Base-by-base conservation (phyloP, 192 early-diverging fungal species). In the Cladochytrium replicatum region DNA sequence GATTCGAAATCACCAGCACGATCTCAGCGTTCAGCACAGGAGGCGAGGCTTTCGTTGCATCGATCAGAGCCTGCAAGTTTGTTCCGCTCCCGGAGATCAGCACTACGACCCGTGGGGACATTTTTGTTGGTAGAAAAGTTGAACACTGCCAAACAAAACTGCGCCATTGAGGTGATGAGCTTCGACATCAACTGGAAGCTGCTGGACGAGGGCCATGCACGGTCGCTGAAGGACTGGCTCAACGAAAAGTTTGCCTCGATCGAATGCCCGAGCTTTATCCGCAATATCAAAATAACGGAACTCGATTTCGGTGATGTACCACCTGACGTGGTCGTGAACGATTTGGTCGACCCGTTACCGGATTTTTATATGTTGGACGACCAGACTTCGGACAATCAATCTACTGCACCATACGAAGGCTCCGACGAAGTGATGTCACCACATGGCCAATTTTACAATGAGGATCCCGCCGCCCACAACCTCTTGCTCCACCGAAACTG, bases 11-110 rank as follows among this genome's bases (percentile, higher is more conserved):
- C 6, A 99, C 96, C 2, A 87, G 78, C 22, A 67, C 60, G 43
- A 99, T 93, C 17, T 80, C 69, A 11, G 74, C 79, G 13, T 67
- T 45, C 43, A 47, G 24, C 13, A 63, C 61, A 2, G 90, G 69
- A 21, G 46, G 45, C 34, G 26, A 25, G 24, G 58, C 41, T 3
- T 61, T 48, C 9, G 68, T 68, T 2, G 88, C 84, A 56, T 99
- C 88, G 42, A 99, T 93, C 17, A 99, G 59, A 17, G 96, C 96
- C 63, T 99, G 96, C 21, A 99, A 77, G 69, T 99, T 99, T 30
- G 89, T 76, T 17, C 96, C 96, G 57, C 75, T 87, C 38, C 95
- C 95, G 3, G 88, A 92, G 49, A 99, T 90, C 39, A 94, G 79
- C 38, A 99, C 92, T 32, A 96, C 86, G 52, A 99, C 70, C 24